Percentiles rank a stretch among this genome's conserved stretches.
phyloP scores from a whole-genome alignment of 768 basidiomycete genomes.

The Neoboletus magnificus region DNA sequence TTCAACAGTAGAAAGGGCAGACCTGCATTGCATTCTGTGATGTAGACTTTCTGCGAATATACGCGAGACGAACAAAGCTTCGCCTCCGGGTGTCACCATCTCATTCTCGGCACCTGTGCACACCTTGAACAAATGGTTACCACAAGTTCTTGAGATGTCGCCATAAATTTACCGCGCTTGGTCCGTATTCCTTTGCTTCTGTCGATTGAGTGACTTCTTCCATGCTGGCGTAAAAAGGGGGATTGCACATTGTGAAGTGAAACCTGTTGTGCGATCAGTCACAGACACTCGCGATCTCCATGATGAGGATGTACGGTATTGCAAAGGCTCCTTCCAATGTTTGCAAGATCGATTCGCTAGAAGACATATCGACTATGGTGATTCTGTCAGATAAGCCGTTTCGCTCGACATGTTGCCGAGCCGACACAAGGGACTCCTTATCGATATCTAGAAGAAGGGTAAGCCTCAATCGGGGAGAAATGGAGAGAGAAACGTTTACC shows the following conservation, averaged over 20 bases:
- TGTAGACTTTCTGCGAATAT: slow-evolving; percentile 76
- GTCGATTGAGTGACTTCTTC: slow-evolving; percentile 64
- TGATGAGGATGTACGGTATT: slow-evolving; percentile 1
- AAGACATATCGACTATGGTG: slow-evolving; percentile 37
- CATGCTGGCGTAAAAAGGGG: slow-evolving; percentile 83
- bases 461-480: background rate
- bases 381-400: slow-evolving; percentile 60
- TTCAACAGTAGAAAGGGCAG: background rate
- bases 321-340: slow-evolving; percentile 12
- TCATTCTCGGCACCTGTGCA: slow-evolving; percentile 87
- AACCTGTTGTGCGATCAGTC: slow-evolving; percentile 36
- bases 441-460: slow-evolving; percentile 61
- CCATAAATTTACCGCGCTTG: slow-evolving; percentile 57
- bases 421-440: slow-evolving; percentile 50
- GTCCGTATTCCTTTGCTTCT: slow-evolving; percentile 58
- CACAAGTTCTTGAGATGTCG: background rate
- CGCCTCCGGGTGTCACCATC: slow-evolving; percentile 89
- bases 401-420: slow-evolving; percentile 50
- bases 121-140: slow-evolving; percentile 42
- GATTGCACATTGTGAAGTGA: slow-evolving; percentile 93
- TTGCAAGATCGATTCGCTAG: slow-evolving; percentile 43
- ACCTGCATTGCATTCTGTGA: slow-evolving; percentile 58
- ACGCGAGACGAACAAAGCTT: slow-evolving; percentile 66
- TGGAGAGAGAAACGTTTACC: slow-evolving; percentile 38
- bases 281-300: background rate